Conservation (phyloP, 2,329 filamentous ascomycete genomes). For the Cordyceps fumosorosea region DNA sequence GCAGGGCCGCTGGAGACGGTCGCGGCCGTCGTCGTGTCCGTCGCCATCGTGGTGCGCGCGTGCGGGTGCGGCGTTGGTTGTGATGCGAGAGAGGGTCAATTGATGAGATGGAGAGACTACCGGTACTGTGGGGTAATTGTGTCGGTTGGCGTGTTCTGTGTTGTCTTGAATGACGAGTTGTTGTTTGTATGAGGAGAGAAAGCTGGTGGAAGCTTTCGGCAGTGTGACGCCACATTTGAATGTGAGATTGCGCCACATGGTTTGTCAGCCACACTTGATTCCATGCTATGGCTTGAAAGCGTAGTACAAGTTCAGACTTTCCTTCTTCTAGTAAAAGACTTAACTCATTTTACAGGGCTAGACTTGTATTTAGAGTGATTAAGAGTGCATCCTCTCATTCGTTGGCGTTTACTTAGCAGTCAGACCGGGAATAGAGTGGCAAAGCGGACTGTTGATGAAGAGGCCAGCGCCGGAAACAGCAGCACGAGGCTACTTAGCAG, state of each 20-base stretch:
- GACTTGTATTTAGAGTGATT: too few species aligned
- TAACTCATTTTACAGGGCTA: too few species aligned
- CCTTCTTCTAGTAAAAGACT: too few species aligned
- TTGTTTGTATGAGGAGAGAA: not conserved
- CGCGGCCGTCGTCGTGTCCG: conserved; percentile 19
- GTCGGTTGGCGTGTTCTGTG: not conserved
- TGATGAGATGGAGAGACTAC: too few species aligned
- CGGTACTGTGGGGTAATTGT: not conserved
- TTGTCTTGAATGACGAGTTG: not conserved
- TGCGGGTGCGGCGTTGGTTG: not conserved
- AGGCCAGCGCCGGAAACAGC: not conserved
- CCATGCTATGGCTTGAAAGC: too few species aligned
- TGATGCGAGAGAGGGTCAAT: too few species aligned
- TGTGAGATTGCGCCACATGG: conserved; percentile 7
- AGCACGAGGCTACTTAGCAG: conserved; percentile 35
- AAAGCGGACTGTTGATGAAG: too few species aligned
- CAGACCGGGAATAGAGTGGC: not conserved
- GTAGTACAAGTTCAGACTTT: too few species aligned
- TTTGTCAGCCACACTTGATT: conserved; percentile 11
- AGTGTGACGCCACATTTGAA: conserved; percentile 2
- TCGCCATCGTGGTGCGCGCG: conserved; percentile 21
- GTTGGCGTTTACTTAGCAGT: not conserved
- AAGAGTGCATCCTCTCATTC: too few species aligned
- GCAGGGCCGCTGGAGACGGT: conserved; percentile 25
- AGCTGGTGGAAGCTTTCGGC: not conserved